phyloP scores from a whole-genome alignment of 768 basidiomycete species.

The Ephemerocybe angulata region DNA sequence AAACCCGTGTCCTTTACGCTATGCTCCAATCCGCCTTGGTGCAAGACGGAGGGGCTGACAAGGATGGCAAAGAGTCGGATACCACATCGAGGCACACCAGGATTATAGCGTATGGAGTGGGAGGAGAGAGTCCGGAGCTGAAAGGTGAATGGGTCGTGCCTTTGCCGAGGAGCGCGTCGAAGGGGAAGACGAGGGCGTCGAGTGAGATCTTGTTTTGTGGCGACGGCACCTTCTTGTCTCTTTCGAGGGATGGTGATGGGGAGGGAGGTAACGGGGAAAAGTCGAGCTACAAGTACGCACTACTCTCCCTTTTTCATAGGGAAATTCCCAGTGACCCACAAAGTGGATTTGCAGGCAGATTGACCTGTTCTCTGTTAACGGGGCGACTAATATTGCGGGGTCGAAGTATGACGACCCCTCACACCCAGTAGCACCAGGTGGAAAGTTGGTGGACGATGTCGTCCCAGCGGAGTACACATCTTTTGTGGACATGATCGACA shows the following conservation, averaged over 20 bases:
- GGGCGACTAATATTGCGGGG: slow-evolving; percentile 59
- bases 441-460: slow-evolving; percentile 43
- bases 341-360: slow-evolving; percentile 39
- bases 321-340: not conserved
- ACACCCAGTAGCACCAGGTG: slow-evolving; percentile 48
- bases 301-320: not conserved
- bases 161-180: slow-evolving; percentile 44
- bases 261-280: slow-evolving; percentile 47
- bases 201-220: slow-evolving; percentile 60
- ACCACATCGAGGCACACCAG: slow-evolving; percentile 50
- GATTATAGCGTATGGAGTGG: slow-evolving; percentile 53
- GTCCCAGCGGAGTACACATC: slow-evolving; percentile 50
- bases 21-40: slow-evolving; percentile 61
- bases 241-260: slow-evolving; percentile 60
- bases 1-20: slow-evolving; percentile 50
- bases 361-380: slow-evolving; percentile 53
- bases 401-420: slow-evolving; percentile 51
- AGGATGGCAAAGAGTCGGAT: slow-evolving; percentile 17
- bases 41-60: slow-evolving; percentile 54
- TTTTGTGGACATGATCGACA: slow-evolving; percentile 55
- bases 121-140: slow-evolving; percentile 33
- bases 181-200: slow-evolving; percentile 46
- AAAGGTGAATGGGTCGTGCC: slow-evolving; percentile 60
- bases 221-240: slow-evolving; percentile 51
- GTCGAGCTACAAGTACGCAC: slow-evolving; percentile 58